A percentile compares a stretch with the other conserved stretches of the same genome.
Evolutionary conservation across 163 green algal species (phyloP).

Genomic region (Trebouxia gelatinosa): DNA sequence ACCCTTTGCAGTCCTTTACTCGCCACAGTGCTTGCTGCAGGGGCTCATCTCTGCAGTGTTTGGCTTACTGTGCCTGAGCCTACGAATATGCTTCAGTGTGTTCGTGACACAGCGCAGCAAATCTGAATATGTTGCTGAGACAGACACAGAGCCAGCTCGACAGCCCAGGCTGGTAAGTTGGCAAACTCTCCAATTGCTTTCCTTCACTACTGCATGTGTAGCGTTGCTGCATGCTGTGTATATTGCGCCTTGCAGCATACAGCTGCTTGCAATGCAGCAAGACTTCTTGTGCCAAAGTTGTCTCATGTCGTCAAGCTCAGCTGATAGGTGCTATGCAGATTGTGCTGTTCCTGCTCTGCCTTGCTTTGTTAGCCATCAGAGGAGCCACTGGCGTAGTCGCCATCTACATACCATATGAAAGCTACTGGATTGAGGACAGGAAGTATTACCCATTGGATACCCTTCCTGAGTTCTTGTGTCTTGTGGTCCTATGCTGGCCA

Average conservation of each 20-base stretch:
- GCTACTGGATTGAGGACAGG: slow-evolving; percentile 2
- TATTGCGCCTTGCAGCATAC: too few relatives aligned
- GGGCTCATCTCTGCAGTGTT: background rate
- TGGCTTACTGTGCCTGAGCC: background rate
- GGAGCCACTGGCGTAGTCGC: background rate
- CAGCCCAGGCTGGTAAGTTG: slow-evolving; percentile 2
- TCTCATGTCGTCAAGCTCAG: too few relatives aligned
- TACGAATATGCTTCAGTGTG: background rate
- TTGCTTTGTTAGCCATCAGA: background rate
- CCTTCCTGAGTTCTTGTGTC: background rate
- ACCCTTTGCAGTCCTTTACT: too few relatives aligned
- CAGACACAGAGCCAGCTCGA: background rate
- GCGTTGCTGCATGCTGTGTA: too few relatives aligned
- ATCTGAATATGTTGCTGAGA: background rate
- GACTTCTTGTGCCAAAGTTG: too few relatives aligned
- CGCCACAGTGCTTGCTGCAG: too few relatives aligned
- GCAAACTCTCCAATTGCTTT: too few relatives aligned
- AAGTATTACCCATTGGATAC: background rate
- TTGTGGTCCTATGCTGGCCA: slow-evolving; percentile 8
- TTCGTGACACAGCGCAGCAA: slow-evolving; percentile 5
- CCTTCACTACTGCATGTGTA: too few relatives aligned
- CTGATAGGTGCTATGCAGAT: too few relatives aligned
- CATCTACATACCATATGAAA: background rate
- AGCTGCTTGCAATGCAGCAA: too few relatives aligned
- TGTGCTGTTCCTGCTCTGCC: background rate